Conservation (phyloP, 179 eudicot species). For the Carnegiea gigantea region DNA sequence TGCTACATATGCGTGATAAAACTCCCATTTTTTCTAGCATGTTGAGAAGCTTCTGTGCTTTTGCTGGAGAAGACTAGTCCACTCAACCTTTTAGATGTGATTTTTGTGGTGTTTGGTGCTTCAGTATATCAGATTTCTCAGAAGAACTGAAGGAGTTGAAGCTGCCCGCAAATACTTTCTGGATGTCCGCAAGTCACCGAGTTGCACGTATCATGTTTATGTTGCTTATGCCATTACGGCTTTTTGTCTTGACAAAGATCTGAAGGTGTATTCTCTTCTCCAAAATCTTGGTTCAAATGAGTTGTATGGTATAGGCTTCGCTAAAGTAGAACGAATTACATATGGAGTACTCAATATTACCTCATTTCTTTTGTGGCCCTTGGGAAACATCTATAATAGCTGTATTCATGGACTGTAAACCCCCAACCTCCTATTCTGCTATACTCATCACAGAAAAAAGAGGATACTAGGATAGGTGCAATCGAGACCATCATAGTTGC, state of each 20-base stretch:
- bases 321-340: background rate
- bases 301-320: background rate
- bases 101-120: conserved; percentile 34
- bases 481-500: background rate
- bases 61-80: background rate
- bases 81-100: conserved; percentile 1
- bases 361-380: background rate
- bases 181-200: conserved; percentile 87
- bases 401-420: background rate
- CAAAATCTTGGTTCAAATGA: background rate
- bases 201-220: conserved; percentile 93
- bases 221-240: conserved; percentile 97
- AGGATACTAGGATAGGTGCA: background rate
- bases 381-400: background rate
- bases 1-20: background rate
- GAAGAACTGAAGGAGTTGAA: conserved; percentile 99
- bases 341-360: background rate
- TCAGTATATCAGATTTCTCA: conserved; percentile 90
- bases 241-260: conserved; percentile 96
- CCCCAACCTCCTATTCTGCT: background rate
- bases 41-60: conserved; percentile 3
- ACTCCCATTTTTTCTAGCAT: background rate
- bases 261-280: conserved; percentile 55
- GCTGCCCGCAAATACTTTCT: conserved; percentile 93
- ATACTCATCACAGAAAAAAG: background rate